These are phyloP conservation scores for Huntiella abstrusa DNA, from an alignment of 2,329 filamentous ascomycete genomes.

Conservation along the genomic window DNA sequence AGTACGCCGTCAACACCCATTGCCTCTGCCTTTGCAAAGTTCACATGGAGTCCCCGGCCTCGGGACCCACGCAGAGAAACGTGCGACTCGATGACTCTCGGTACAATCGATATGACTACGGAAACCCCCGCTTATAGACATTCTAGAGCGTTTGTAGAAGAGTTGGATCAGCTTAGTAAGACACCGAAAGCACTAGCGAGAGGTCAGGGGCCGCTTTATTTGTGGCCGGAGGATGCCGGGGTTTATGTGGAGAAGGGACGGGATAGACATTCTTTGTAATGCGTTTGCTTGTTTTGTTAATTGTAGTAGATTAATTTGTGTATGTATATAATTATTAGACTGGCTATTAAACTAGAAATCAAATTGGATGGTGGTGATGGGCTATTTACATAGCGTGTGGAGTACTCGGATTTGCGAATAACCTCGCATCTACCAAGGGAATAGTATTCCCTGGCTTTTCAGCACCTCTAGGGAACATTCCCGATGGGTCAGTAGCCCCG, in stretches of 20 bases:
- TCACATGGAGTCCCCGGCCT: neutral
- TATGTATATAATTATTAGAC: too few species aligned
- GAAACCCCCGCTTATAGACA: neutral
- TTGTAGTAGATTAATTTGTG: too few species aligned
- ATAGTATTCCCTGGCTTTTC: neutral
- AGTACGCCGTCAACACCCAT: too few species aligned
- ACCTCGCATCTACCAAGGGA: slow-evolving; percentile 3
- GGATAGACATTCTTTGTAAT: slow-evolving; percentile 1
- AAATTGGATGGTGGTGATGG: too few species aligned
- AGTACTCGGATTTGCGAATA: neutral
- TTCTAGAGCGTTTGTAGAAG: neutral
- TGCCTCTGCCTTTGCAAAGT: neutral
- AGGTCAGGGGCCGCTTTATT: neutral
- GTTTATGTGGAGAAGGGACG: neutral
- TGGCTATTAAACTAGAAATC: too few species aligned
- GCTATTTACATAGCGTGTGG: neutral
- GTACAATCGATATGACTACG: neutral
- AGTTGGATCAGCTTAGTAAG: neutral
- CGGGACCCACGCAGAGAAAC: neutral
- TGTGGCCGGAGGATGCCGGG: neutral
- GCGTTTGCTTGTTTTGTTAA: too few species aligned
- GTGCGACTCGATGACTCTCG: neutral
- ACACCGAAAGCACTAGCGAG: neutral
- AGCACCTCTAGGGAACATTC: neutral
- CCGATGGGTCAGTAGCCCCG: too few species aligned